phyloP scores from a whole-genome alignment of 257 asterid species.

The Agastache rugosa region DNA sequence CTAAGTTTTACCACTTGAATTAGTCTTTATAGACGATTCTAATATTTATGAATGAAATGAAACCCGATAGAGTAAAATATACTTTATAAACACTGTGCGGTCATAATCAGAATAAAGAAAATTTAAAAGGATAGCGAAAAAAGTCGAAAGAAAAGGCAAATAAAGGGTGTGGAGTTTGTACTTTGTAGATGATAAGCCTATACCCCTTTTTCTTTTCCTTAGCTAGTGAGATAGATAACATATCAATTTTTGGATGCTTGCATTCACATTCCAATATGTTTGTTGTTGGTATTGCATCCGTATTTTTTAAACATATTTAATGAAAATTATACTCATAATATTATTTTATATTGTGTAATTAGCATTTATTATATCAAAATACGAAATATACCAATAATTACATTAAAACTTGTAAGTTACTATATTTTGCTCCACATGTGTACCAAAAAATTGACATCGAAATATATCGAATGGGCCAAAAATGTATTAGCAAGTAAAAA shows the following conservation, averaged over 20 bases:
- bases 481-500: neutral
- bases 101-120: slow-evolving; percentile 26
- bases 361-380: neutral
- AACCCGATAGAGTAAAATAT: too few relatives aligned
- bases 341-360: too few relatives aligned
- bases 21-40: too few relatives aligned
- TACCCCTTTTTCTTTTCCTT: neutral
- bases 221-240: slow-evolving; percentile 19
- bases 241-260: slow-evolving; percentile 1
- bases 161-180: slow-evolving; percentile 27
- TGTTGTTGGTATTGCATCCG: too few relatives aligned
- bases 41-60: neutral
- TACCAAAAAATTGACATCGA: neutral
- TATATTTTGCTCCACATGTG: neutral
- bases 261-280: neutral
- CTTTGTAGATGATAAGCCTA: slow-evolving; percentile 11
- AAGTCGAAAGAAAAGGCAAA: slow-evolving; percentile 28
- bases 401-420: neutral
- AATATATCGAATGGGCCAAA: neutral
- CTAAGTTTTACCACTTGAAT: too few relatives aligned
- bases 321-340: too few relatives aligned
- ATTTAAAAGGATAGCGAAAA: slow-evolving; percentile 18
- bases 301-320: too few relatives aligned
- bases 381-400: neutral
- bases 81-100: neutral